Conservation (phyloP, 805 yeast species). For the Zygoascus biomembranicola region DNA sequence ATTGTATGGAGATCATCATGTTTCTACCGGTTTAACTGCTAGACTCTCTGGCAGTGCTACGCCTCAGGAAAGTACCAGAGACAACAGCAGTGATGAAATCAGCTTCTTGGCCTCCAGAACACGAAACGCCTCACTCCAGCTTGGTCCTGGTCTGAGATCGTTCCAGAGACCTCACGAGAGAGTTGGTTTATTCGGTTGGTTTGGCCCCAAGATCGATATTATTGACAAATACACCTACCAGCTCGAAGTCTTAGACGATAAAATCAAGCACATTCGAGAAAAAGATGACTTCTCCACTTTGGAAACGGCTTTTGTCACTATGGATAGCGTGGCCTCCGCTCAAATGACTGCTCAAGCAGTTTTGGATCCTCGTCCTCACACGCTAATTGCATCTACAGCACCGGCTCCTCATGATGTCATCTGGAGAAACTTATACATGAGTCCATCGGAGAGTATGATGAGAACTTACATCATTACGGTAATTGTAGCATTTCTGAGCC, state of each 20-base stretch:
- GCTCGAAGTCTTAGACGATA: conserved; percentile 60
- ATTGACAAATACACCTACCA: conserved; percentile 67
- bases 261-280: conserved; percentile 45
- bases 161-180: conserved; percentile 54
- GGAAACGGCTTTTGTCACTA: conserved; percentile 86
- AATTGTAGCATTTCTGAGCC: conserved; percentile 58
- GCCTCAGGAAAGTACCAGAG: not conserved
- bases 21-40: not conserved
- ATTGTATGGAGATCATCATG: not conserved
- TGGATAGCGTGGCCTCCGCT: conserved; percentile 92
- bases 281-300: conserved; percentile 53
- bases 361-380: conserved; percentile 79
- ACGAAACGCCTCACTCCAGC: conserved; percentile 5
- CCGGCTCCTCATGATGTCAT: conserved; percentile 95
- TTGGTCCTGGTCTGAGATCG: conserved; percentile 19
- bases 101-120: not conserved
- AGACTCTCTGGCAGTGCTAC: not conserved
- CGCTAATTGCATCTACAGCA: conserved; percentile 72
- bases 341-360: conserved; percentile 97
- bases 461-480: conserved; percentile 59
- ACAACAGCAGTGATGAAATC: not conserved
- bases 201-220: conserved; percentile 71
- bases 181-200: conserved; percentile 51
- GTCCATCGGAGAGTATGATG: conserved; percentile 60
- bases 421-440: conserved; percentile 83